Base-by-base conservation (phyloP, 129 eudicot species). In the Flaveria linearis region DNA sequence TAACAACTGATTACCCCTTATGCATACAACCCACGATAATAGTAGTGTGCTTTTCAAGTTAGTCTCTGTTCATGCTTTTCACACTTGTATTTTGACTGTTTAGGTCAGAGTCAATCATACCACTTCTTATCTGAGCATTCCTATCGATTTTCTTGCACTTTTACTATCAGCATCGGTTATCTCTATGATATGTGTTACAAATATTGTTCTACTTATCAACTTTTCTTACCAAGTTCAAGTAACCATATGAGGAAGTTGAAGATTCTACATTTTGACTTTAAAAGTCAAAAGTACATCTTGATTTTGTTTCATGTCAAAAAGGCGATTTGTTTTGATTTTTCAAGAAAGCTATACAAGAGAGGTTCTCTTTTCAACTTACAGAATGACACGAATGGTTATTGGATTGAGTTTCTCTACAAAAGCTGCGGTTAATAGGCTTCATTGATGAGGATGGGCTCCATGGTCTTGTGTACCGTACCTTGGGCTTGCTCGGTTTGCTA, bases 401-500 rank as follows among this genome's bases (percentile, higher is more conserved):
- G 39, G 92, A 67, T 68, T 86, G 88, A 69, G 84, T 70, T 58
- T 84, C 98, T 82, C 70, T 85, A 55, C 66, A 78, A 70, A 69
- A 56, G 65, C 75, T 70, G 13, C 95, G 89, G 70, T 78, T 85
- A 45, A 82, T 57, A 50, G 81, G 84, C 78, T 88, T 93, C 6
- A 86, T 18, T 25, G 91, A 76, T 52, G 85, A 58, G 67, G 93
- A 67, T 67, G 86, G 79, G 25, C 81, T 86, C 92, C 97, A 90
- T 1, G 96, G 93, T 80, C 83, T 81, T 28, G 87, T 79, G 71
- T 87, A 86, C 18, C 96, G 92, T 69, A 90, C 86, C 75, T 88
- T 87, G 52, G 98, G 91, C 81, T 87, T 93, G 96, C 81, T 87
- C 68, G 88, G 71, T 81, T 90, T 93, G 87, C 84, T 81, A 57